Base-by-base conservation (phyloP, 1,284 basidiomycete genomes). In the Coniferiporia weirii region DNA sequence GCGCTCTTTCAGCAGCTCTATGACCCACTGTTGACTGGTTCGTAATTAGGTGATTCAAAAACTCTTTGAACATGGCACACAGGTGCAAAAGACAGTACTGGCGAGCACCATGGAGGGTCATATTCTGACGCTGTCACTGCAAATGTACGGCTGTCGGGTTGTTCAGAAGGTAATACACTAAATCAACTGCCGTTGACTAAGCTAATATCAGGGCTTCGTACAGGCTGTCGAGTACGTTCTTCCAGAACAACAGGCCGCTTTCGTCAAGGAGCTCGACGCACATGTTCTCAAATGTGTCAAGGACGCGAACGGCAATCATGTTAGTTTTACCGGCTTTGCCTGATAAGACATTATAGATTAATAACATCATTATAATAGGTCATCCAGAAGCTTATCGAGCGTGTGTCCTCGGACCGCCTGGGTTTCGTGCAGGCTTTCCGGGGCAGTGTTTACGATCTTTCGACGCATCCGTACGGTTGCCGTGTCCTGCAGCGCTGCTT, bases 81-180 rank as follows among this genome's bases (percentile, higher is more conserved):
- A 84, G 61, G 74, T 78, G 12, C 94, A 96, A 69, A 90, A 89
- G 68, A 80, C 82, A 1, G 73, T 82, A 8, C 76, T 98, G 48
- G 86, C 85, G 1, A 80, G 76, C 56, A 80, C 85, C 45, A 91
- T 99, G 82, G 86, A 93, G 68, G 86, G 86, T 0, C 86, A 91
- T 66, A 80, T 96, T 36, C 75, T 95, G 3, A 73, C 81, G 9
- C 77, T 99, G 49, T 91, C 94, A 2, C 76, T 93, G 59, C 92
- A 98, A 69, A 95, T 97, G 82, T 99, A 99, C 72, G 96, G 96
- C 5, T 99, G 96, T 71, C 83, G 91, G n/a, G 90, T 92, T 4
- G 86, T 93, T 19, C 91, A 93, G 70, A 92, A 91, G 84, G 91
- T 90, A 58, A 47, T 27, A 22, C 12, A 27, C 35, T 20, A 52